Base-by-base conservation (phyloP, 2,329 filamentous ascomycete genomes). In the Myriosclerotinia scirpicola region DNA sequence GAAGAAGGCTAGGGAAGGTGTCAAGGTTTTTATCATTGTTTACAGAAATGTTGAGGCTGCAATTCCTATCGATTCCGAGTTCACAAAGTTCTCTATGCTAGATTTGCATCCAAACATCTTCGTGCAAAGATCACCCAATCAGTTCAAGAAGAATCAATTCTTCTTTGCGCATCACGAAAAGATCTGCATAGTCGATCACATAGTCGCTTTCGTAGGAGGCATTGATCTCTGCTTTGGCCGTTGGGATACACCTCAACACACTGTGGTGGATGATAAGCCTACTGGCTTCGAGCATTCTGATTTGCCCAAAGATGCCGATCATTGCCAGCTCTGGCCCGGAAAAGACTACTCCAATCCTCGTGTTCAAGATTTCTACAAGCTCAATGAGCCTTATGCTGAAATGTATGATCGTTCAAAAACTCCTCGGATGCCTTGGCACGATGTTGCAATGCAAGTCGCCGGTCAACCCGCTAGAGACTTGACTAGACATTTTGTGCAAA, bases 131-230 rank as follows among this genome's bases (percentile, higher is more conserved):
- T 98, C 95, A 3, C 95, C 95, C 0, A 97, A 99, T 73, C 95
- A 99, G 78, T 93, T 98, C 79, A 91, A 96, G 75, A 96, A 99
- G 80, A 98, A 98, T 74, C 96, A 97, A 55, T 99, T 99, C 81
- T 99, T 99, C 82, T 99, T 96, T 83, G 95, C 95, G 1, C 95
- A 99, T 76, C 95, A 99, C 79, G 95, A 99, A 78, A 99, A 99
- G 79, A 85, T 99, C n/a, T 94, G 93, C 75, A 88, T 99, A 52
- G 91, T 99, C 22, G 95, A 99, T 76, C 95, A 98, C 75, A 95
- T 94, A 64, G 88, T 98, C 60, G 95, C 94, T 14, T 98, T 99
- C 77, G 89, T 97, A 59, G 95, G 95, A 68, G 95, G 95, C 46
- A 92, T 99, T 69, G 95, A 99, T 80, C 82, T 99, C 30, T 99